A percentile compares a stretch with the other conserved stretches of the same genome.
These are phyloP conservation scores for Penicillium rolfsii DNA, from an alignment of 2,329 filamentous ascomycete genomes.

Conservation along the genomic window DNA sequence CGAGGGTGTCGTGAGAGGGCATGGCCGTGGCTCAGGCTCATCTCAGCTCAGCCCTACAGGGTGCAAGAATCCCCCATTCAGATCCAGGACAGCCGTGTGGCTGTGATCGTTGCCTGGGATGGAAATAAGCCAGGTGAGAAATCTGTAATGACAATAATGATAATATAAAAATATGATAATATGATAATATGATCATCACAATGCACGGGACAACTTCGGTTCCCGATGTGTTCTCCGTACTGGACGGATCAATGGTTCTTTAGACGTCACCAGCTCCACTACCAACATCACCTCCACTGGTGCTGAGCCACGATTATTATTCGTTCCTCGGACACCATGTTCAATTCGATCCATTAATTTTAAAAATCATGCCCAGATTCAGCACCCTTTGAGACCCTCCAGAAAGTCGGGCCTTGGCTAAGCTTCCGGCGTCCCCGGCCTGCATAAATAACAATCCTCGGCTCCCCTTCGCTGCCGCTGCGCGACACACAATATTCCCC, in stretches of 20 bases:
- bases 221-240: background rate
- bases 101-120: too few relatives aligned
- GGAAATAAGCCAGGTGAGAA: background rate
- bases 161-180: too few relatives aligned
- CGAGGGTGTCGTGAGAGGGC: too few relatives aligned
- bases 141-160: too few relatives aligned
- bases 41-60: slow-evolving; percentile 4
- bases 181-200: too few relatives aligned
- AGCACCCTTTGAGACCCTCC: background rate
- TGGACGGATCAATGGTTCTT: too few relatives aligned
- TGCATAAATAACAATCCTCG: slow-evolving; percentile 22
- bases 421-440: slow-evolving; percentile 26
- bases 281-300: slow-evolving; percentile 11
- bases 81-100: too few relatives aligned
- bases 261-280: slow-evolving; percentile 24
- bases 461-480: slow-evolving; percentile 8
- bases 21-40: background rate
- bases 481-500: background rate
- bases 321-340: slow-evolving; percentile 10
- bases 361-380: background rate
- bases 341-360: background rate
- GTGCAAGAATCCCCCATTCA: background rate
- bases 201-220: background rate
- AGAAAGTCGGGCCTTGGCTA: slow-evolving; percentile 2
- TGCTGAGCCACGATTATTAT: slow-evolving; percentile 22